phyloP scores from a whole-genome alignment of 768 basidiomycete species.

The Boletus bicolor region DNA sequence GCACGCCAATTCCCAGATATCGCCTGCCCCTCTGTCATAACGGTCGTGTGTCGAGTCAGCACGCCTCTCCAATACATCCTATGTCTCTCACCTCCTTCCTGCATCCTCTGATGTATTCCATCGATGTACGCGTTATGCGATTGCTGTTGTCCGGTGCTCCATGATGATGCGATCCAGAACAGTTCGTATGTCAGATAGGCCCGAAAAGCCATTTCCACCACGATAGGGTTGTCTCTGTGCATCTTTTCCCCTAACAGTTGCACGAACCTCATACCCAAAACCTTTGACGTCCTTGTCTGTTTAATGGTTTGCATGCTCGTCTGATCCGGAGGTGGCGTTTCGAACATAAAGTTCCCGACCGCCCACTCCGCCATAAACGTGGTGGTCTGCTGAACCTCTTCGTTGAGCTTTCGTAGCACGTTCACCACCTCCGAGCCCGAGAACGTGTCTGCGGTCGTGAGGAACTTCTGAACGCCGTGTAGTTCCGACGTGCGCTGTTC shows the following conservation, averaged over 20 bases:
- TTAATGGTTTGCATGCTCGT: conserved; percentile 4
- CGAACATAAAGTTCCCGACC: conserved; percentile 36
- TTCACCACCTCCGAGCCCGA: conserved; percentile 44
- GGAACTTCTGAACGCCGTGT: conserved; percentile 41
- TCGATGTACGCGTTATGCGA: conserved; percentile 18
- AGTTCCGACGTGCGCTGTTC: conserved; percentile 41
- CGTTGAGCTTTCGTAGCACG: conserved; percentile 42
- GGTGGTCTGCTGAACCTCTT: conserved; percentile 44
- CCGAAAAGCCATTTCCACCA: conserved; percentile 33
- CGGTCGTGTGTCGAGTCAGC: background rate
- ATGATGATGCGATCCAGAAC: conserved; percentile 20
- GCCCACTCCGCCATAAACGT: conserved; percentile 44
- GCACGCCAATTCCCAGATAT: conserved; percentile 43
- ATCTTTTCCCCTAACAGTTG: conserved; percentile 19
- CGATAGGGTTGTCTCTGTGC: conserved; percentile 27
- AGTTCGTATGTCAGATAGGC: conserved; percentile 23
- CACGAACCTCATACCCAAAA: conserved; percentile 16
- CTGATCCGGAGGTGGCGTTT: conserved; percentile 1
- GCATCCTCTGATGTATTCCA: conserved; percentile 32
- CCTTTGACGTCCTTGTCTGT: conserved; percentile 8
- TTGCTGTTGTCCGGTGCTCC: conserved; percentile 17
- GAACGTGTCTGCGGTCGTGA: conserved; percentile 38
- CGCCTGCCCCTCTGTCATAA: conserved; percentile 39
- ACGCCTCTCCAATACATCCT: background rate
- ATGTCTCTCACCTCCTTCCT: conserved; percentile 32